Conservation (phyloP, 805 yeast species). For the Clavispora carvajalis region DNA sequence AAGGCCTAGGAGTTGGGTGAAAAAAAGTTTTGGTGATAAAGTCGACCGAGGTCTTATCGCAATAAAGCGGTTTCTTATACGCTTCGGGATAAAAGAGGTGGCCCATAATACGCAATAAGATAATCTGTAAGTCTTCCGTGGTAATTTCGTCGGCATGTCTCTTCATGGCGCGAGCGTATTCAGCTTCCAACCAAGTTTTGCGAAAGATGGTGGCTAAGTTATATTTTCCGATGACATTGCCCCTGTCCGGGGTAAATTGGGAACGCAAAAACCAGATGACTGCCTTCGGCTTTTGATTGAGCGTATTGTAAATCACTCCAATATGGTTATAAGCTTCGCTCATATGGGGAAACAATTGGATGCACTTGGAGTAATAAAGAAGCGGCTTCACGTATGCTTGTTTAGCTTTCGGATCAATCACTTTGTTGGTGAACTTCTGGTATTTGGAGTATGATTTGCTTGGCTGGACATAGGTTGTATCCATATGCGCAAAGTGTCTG, state of each 20-base stretch:
- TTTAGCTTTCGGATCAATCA: conserved; percentile 1
- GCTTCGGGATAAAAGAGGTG: conserved; percentile 38
- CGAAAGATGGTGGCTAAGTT: conserved; percentile 40
- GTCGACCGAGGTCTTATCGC: conserved; percentile 14
- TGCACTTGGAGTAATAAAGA: conserved; percentile 44
- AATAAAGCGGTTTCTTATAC: conserved; percentile 15
- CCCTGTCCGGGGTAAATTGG: conserved; percentile 45
- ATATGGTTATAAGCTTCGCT: conserved; percentile 63
- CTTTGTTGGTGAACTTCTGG: conserved; percentile 7
- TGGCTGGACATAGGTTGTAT: conserved; percentile 11
- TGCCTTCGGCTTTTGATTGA: conserved; percentile 43
- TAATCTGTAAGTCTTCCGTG: conserved; percentile 14
- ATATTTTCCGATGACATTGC: conserved; percentile 41
- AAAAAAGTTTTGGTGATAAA: conserved; percentile 22
- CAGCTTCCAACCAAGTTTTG: conserved; percentile 28
- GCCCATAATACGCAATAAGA: conserved; percentile 35
- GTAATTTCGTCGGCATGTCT: not conserved
- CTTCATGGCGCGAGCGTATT: conserved; percentile 7
- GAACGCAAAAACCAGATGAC: conserved; percentile 54
- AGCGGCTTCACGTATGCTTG: conserved; percentile 33
- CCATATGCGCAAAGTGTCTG: conserved; percentile 8
- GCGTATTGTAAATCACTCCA: conserved; percentile 40
- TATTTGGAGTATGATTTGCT: conserved; percentile 10
- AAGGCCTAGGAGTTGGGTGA: conserved; percentile 6
- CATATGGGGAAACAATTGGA: conserved; percentile 56